Evolutionary conservation across 2,329 filamentous ascomycete species (phyloP), one percentile per base, ranked within the genome.

Genomic region (Paecilomyces variotii): DNA sequence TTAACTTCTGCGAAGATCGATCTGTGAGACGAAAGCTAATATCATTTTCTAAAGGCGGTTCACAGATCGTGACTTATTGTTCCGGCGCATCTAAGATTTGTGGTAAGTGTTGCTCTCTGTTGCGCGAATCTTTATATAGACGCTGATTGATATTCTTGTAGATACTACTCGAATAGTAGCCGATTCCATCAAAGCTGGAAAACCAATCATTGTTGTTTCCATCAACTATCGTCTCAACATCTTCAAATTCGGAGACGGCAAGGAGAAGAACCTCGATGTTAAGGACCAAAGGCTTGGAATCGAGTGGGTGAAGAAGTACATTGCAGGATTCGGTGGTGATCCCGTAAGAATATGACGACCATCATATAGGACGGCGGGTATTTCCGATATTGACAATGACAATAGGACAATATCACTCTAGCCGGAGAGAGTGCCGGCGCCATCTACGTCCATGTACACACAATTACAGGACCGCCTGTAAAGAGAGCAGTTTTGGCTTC

Each of bases 371-470:
- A 11, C 3, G 4, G 10, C 30, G 49, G 11, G 24, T 27, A 45
- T 2, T 12, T 2, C 24, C 25, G 4, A 30, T 52, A 49, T 25
- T 54, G 4, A 49, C 25, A 24, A 2, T 14, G 50, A 12, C 9
- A 27, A 11, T 7, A 78, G 74, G 25, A 68, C 1, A 72, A 72
- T 25, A 71, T 80, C 5, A 79, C 77, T 0, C 57, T 80, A 1
- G 72, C 72, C 0, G 78, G 78, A 3, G 78, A 80, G 60, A 80
- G 78, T 52, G 78, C 78, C 0, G 78, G 78, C 0, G 78, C 74
- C 2, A 69, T 79, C 1, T 79, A 79, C 26, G 70, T 67, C 3
- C 78, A 80, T 62, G 78, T 76, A 1, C 77, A 76, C 64, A 45
- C 75, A 12, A 68, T 73, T 24, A 67, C 68, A 1, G 70, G 70